Evolutionary conservation across 352 stramenopile species (phyloP).

Genomic region (Saprolegnia parasitica): DNA sequence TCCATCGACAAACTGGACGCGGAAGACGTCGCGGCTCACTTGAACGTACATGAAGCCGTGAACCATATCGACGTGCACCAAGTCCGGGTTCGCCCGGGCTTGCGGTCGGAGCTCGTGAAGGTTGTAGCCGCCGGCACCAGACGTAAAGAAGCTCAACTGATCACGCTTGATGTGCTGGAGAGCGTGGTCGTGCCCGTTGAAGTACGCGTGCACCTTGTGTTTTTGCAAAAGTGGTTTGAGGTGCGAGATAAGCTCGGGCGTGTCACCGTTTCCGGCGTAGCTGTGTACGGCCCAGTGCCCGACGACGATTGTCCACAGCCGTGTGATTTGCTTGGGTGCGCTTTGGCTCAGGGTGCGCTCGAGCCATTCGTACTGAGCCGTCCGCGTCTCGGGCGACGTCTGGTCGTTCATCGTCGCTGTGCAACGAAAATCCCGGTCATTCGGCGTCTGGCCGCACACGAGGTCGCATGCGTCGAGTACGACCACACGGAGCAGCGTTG

Average conservation of each 20-base stretch:
- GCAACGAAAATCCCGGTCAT: slow-evolving; percentile 68
- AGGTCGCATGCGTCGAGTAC: slow-evolving; percentile 79
- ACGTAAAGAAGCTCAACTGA: slow-evolving; percentile 65
- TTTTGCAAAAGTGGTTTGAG: slow-evolving; percentile 72
- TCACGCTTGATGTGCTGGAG: slow-evolving; percentile 66
- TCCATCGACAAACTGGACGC: slow-evolving; percentile 64
- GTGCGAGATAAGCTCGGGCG: slow-evolving; percentile 61
- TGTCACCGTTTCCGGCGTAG: slow-evolving; percentile 77
- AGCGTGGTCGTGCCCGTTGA: slow-evolving; percentile 82
- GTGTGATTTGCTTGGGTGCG: slow-evolving; percentile 50
- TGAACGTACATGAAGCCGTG: slow-evolving; percentile 80
- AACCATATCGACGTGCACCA: slow-evolving; percentile 78
- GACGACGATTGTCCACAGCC: slow-evolving; percentile 83
- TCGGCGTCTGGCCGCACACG: slow-evolving; percentile 52
- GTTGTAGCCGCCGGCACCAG: slow-evolving; percentile 67
- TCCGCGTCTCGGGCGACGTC: slow-evolving; percentile 49
- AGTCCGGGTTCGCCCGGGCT: slow-evolving; percentile 55
- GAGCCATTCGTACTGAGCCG: slow-evolving; percentile 75
- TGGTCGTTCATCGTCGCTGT: slow-evolving; percentile 74
- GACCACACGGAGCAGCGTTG: slow-evolving; percentile 74
- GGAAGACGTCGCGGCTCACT: slow-evolving; percentile 61
- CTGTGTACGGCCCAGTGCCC: slow-evolving; percentile 83
- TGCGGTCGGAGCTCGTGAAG: slow-evolving; percentile 64
- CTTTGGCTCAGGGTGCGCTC: slow-evolving; percentile 44
- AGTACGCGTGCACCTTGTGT: slow-evolving; percentile 82